Base-by-base conservation (phyloP, 139 green algal genomes). In the Closterium sp. region DNA sequence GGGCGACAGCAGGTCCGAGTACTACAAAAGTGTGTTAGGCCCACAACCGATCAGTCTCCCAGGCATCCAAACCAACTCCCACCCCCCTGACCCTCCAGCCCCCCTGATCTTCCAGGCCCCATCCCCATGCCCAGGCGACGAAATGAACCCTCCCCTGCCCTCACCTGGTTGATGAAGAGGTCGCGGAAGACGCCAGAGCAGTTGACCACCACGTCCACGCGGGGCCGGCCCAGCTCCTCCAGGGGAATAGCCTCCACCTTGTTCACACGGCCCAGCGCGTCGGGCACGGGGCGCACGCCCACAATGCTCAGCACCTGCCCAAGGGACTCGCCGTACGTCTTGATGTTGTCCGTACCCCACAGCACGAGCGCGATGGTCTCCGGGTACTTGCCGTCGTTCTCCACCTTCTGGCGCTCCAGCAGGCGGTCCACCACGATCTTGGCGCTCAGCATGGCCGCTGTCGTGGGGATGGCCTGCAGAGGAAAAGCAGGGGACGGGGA, bases 311-410 rank as follows among this genome's bases (percentile, higher is more conserved):
- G 95, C 30, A 99, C 98, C 92, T 95, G 93, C 0, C 97, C 97
- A 16, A 99, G 96, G 0, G 96, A 98, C 96, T 99, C 98, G 90
- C 98, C 98, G 87, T 99, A 99, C 31, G 98, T 99, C 97, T 99
- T 99, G 96, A 99, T 99, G 97, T 99, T 99, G 96, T 99, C 98
- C n/a, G 98, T 99, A 88, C 98, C 98, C 98, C 98, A 99, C 89
- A 99, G 96, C 85, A 99, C 98, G 64, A 99, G 96, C 1, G 98
- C 98, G 85, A 99, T 98, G 43, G 96, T 97, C 96, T 99, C 98
- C 4, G 98, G 98, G 93, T 97, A 99, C 91, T 97, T 97, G 93
- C 97, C 97, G 84, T 96, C 97, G 93, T 98, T 98, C 91, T 98
- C 96, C 55, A 95, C 87, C 19, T 94, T 94, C 96, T 99, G 96